Evolutionary conservation across 139 green algal genomes (phyloP), one percentile per base, ranked within the genome.

Genomic region (Auxenochlorella pyrenoidosa): DNA sequence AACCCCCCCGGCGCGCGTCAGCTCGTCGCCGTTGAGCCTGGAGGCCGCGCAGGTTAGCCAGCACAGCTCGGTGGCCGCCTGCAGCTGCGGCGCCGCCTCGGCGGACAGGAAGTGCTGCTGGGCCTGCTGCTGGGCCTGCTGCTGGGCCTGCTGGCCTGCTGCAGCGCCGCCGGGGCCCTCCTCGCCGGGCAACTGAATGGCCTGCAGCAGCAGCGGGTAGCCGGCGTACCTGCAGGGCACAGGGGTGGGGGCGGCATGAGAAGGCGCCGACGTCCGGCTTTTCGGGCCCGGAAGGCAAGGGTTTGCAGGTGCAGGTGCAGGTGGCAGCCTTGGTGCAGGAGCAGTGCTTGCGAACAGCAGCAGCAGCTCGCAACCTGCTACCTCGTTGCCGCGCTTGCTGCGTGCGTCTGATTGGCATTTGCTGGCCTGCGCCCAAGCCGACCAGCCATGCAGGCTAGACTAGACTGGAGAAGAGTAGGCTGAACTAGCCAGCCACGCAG

Each of bases 21-120:
- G 93, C 94, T 99, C 97, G 66, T 98, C 96, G 4, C 93, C 96
- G 77, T 99, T 99, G 5, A 96, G 92, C 13, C 88, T 82, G 24
- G 92, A 96, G 40, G 75, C 91, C 26, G 94, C 90, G 84, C 95
- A 98, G 26, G 96, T 99, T 43, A 99, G 91, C 96, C 96, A 99
- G 81, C 90, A 94, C 78, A 99, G 95, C 91, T 99, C 94, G 15
- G 94, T 92, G 8, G 94, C 91, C 3, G 94, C 91, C 90, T 97
- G 87, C 65, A 93, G 87, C 75, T 78, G 87, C 6, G 92, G 92
- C 19, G 84, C 77, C 22, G 82, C 51, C 72, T 93, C 76, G 26
- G 71, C 58, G 0, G 75, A 91, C 40, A 97, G 84, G 68, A 97
- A 97, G 85, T 93, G 85, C 19, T 54, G 87, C 40, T 79, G 36